A percentile compares a stretch with the other conserved stretches of the same genome.
Evolutionary conservation across 2,329 filamentous ascomycete species (phyloP).

Genomic region (Penicillium sp.): DNA sequence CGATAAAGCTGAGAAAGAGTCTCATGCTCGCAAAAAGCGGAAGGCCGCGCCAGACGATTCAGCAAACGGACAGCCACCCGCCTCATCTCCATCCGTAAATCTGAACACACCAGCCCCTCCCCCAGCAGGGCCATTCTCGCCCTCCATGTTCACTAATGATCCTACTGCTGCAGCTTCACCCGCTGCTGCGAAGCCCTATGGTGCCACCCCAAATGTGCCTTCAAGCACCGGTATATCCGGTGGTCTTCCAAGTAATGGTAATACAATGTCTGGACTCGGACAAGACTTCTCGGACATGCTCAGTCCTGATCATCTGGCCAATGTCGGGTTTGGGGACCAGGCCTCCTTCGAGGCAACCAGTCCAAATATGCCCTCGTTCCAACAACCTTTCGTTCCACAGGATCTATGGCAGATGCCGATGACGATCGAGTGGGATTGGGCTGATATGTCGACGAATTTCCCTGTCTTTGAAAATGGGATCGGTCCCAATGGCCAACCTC

Average conservation of each 20-base stretch:
- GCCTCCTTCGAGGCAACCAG: slow-evolving; percentile 29
- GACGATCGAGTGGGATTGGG: slow-evolving; percentile 90
- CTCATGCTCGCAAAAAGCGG: slow-evolving; percentile 74
- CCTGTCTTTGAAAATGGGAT: slow-evolving; percentile 32
- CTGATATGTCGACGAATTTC: slow-evolving; percentile 43
- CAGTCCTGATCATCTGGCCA: slow-evolving; percentile 34
- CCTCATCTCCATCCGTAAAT: slow-evolving; percentile 23
- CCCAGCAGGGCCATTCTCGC: slow-evolving; percentile 25
- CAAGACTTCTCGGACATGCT: slow-evolving; percentile 41
- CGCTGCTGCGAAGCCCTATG: slow-evolving; percentile 23
- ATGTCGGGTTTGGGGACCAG: slow-evolving; percentile 33
- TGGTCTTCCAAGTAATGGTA: slow-evolving; percentile 27
- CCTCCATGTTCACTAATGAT: slow-evolving; percentile 26
- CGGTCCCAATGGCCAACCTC: slow-evolving; percentile 23
- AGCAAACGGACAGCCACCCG: slow-evolving; percentile 18
- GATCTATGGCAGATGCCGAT: slow-evolving; percentile 95
- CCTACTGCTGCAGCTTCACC: slow-evolving; percentile 18
- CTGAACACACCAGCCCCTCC: slow-evolving; percentile 24
- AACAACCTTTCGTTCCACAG: slow-evolving; percentile 85
- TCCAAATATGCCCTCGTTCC: slow-evolving; percentile 54
- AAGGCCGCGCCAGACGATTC: slow-evolving; percentile 63
- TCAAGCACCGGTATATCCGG: slow-evolving; percentile 22
- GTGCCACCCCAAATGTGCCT: slow-evolving; percentile 24
- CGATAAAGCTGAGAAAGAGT: slow-evolving; percentile 85
- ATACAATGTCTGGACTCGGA: slow-evolving; percentile 30